Evolutionary conservation across 805 yeast species (phyloP).

Genomic region (Debaryomyces hansenii): DNA sequence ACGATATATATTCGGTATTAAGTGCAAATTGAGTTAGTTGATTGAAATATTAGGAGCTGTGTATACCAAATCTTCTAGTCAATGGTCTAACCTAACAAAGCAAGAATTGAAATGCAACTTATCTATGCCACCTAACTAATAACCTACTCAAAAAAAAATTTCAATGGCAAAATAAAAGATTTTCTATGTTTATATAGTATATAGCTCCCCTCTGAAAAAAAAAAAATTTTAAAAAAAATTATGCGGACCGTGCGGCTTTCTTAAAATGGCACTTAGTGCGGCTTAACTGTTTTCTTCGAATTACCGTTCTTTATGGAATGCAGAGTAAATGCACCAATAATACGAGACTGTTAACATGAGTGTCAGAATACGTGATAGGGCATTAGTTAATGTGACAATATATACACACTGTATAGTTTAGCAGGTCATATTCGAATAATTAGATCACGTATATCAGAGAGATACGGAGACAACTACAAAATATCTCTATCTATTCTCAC

Average conservation of each 20-base stretch:
- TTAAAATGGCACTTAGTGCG: background rate
- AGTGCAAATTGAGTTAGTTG: background rate
- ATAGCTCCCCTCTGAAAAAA: constrained; percentile 6
- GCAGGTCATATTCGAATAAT: too few species aligned
- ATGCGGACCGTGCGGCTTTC: background rate
- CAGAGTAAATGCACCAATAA: too few species aligned
- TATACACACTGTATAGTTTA: too few species aligned
- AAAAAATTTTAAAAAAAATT: constrained; percentile 1
- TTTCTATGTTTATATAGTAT: background rate
- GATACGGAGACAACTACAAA: too few species aligned
- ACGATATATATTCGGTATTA: background rate
- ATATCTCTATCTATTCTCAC: background rate
- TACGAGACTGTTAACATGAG: too few species aligned
- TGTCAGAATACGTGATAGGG: too few species aligned
- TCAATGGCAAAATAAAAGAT: background rate
- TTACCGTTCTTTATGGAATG: too few species aligned
- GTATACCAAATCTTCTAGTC: background rate
- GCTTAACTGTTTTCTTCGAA: background rate
- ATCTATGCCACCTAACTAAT: background rate
- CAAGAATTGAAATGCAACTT: background rate
- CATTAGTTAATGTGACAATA: too few species aligned
- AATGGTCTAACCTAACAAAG: background rate
- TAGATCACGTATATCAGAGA: too few species aligned
- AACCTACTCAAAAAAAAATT: background rate
- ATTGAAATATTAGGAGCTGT: background rate